Evolutionary conservation across 2,329 filamentous ascomycete species (phyloP).

Genomic region (Neoascochyta sp.): DNA sequence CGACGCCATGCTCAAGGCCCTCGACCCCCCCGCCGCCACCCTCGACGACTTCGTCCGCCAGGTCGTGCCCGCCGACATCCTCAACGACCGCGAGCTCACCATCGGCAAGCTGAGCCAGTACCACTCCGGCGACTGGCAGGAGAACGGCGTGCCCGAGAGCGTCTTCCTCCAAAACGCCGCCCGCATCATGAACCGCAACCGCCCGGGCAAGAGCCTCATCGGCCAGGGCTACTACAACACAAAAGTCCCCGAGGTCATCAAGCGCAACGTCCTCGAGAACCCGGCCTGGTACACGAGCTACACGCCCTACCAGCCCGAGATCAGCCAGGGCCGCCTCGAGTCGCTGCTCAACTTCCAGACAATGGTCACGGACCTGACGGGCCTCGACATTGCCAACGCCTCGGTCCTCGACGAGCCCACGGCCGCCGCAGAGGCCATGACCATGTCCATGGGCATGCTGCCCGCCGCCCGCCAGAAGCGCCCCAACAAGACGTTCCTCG

Average conservation of each 20-base stretch:
- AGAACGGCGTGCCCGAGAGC: conserved; percentile 51
- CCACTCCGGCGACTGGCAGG: conserved; percentile 43
- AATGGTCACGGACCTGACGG: conserved; percentile 82
- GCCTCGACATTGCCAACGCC: conserved; percentile 82
- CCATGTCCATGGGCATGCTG: conserved; percentile 76
- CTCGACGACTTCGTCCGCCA: conserved; percentile 81
- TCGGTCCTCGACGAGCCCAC: conserved; percentile 89
- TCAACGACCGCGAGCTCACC: conserved; percentile 62
- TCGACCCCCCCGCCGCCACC: conserved; percentile 69
- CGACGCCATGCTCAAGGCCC: conserved; percentile 71
- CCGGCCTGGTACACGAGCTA: conserved; percentile 98
- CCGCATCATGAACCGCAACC: conserved; percentile 59
- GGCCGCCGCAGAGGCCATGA: conserved; percentile 94
- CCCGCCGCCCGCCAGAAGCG: conserved; percentile 69
- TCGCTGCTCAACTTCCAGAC: conserved; percentile 96
- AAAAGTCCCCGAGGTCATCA: conserved; percentile 83
- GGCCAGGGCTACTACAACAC: conserved; percentile 86
- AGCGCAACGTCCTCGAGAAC: conserved; percentile 87
- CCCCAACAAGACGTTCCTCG: conserved; percentile 74
- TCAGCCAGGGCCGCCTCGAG: conserved; percentile 90
- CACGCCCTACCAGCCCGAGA: conserved; percentile 94
- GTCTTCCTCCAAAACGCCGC: conserved; percentile 54
- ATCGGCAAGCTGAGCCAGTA: conserved; percentile 44
- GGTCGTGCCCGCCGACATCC: conserved; percentile 76
- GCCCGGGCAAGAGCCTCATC: conserved; percentile 66